Conservation (phyloP, 2,329 filamentous ascomycete genomes). For the Neofusicoccum laricinum region DNA sequence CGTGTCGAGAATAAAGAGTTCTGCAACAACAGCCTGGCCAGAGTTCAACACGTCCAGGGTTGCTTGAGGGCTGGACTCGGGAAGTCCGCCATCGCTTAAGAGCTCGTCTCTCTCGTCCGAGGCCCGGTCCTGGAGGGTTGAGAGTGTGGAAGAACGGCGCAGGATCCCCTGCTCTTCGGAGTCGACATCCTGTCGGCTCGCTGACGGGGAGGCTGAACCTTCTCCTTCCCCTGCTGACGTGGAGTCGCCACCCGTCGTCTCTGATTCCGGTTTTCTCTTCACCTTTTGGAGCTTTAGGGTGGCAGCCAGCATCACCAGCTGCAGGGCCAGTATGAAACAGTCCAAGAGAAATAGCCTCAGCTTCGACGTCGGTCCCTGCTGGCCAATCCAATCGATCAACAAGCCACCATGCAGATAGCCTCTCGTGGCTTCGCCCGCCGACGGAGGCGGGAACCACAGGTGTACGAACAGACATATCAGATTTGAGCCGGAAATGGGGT, state of each 20-base stretch:
- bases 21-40: constrained; percentile 46
- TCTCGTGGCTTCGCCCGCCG: constrained; percentile 47
- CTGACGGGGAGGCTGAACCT: not conserved
- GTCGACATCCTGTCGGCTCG: constrained; percentile 52
- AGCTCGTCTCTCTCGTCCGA: constrained; percentile 7
- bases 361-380: constrained; percentile 56
- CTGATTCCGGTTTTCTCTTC: constrained; percentile 32
- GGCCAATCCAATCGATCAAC: constrained; percentile 64
- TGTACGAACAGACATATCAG: constrained; percentile 57
- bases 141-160: constrained; percentile 28
- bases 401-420: constrained; percentile 61
- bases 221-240: constrained; percentile 17
- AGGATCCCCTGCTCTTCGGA: constrained; percentile 58
- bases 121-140: not conserved
- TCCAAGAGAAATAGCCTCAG: constrained; percentile 53
- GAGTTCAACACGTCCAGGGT: constrained; percentile 46
- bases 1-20: constrained; percentile 42
- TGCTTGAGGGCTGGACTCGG: constrained; percentile 25
- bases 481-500: constrained; percentile 54
- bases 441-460: constrained; percentile 37
- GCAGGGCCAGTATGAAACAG: constrained; percentile 52
- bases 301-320: constrained; percentile 57
- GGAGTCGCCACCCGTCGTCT: constrained; percentile 25
- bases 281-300: constrained; percentile 51
- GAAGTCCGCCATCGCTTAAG: constrained; percentile 4